These are phyloP conservation scores for Moesziomyces globuligerus DNA, from an alignment of 1,284 basidiomycete genomes.

Conservation along the genomic window DNA sequence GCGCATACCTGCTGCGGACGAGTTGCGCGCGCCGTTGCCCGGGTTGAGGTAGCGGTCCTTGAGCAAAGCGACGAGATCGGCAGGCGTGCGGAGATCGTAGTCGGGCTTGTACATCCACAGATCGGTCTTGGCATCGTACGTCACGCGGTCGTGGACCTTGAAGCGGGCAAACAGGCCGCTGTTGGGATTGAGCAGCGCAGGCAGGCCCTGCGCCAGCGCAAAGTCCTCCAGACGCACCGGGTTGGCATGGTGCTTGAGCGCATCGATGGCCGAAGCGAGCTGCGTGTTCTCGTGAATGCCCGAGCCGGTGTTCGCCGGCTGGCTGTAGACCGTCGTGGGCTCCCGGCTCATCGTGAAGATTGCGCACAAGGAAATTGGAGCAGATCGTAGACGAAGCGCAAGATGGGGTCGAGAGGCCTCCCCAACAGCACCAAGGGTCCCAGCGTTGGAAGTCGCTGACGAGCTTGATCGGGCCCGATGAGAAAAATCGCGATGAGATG, in stretches of 20 bases:
- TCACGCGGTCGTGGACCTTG: constrained; percentile 79
- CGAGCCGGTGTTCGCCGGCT: constrained; percentile 83
- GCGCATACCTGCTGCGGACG: constrained; percentile 74
- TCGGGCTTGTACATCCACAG: constrained; percentile 88
- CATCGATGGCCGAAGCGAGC: constrained; percentile 82
- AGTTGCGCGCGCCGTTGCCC: constrained; percentile 32
- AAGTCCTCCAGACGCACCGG: constrained; percentile 86
- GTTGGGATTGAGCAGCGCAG: constrained; percentile 75
- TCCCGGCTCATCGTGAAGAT: constrained; percentile 26
- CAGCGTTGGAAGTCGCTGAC: no score
- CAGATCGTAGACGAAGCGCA: not conserved
- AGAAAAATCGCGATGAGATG: no score
- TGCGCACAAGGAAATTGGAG: not conserved
- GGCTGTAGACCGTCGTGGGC: constrained; percentile 74
- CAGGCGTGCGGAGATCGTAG: constrained; percentile 83
- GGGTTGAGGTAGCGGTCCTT: constrained; percentile 54
- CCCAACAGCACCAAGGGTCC: no score
- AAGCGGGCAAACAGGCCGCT: constrained; percentile 79
- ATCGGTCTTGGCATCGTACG: constrained; percentile 82
- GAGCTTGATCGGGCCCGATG: no score
- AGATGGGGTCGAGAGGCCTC: no score
- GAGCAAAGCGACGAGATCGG: constrained; percentile 81
- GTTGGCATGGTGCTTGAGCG: constrained; percentile 77
- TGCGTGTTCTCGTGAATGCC: constrained; percentile 86
- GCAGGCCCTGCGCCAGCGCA: constrained; percentile 79